These are phyloP conservation scores for Neofusicoccum laricinum DNA, from an alignment of 2,329 filamentous ascomycete species.

Conservation along the genomic window DNA sequence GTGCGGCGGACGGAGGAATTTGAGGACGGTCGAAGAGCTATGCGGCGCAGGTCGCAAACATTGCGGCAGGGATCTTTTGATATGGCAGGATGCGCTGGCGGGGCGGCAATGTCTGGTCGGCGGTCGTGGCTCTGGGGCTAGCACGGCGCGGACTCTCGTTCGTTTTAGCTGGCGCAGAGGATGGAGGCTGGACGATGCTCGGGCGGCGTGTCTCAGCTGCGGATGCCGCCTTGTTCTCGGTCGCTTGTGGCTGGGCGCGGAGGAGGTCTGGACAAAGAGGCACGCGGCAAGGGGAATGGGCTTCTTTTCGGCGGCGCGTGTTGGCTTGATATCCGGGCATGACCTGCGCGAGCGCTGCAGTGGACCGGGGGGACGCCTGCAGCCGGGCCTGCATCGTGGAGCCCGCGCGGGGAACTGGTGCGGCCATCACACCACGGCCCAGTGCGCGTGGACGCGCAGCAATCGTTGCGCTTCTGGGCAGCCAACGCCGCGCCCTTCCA, in stretches of 20 bases:
- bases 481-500: neutral
- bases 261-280: neutral
- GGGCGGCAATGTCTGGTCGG: neutral
- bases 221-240: neutral
- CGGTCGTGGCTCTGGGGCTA: conserved; percentile 6
- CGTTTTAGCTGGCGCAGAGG: neutral
- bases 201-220: conserved; percentile 9
- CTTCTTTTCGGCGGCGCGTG: neutral
- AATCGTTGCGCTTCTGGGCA: neutral
- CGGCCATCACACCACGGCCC: conserved; percentile 11
- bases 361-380: neutral
- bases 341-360: neutral
- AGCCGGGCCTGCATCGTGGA: neutral
- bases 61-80: neutral
- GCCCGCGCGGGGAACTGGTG: conserved; percentile 13
- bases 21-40: neutral
- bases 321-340: conserved; percentile 10
- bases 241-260: neutral
- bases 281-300: neutral
- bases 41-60: neutral
- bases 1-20: neutral
- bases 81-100: neutral
- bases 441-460: conserved; percentile 2
- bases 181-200: neutral
- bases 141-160: neutral